Conservation (phyloP, 2,329 filamentous ascomycete species). For the Penicillium sp. region DNA sequence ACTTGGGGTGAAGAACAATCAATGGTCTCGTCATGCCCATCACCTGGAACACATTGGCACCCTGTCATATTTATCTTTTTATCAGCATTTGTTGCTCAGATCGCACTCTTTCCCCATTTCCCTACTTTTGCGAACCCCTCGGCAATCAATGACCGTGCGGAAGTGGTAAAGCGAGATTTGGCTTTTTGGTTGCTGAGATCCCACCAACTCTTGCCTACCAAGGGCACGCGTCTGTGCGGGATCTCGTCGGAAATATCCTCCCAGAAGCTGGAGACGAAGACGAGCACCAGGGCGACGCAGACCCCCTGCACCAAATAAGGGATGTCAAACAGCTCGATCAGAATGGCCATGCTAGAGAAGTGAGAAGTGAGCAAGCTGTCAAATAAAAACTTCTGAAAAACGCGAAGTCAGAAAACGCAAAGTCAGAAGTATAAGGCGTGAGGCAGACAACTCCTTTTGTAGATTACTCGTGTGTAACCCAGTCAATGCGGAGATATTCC, state of each 20-base stretch:
- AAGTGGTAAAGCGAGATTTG: constrained; percentile 23
- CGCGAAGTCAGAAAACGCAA: background rate
- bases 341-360: constrained; percentile 20
- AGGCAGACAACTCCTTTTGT: background rate
- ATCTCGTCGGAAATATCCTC: constrained; percentile 26
- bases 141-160: constrained; percentile 22
- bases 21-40: constrained; percentile 22
- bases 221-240: constrained; percentile 25
- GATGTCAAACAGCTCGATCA: constrained; percentile 21
- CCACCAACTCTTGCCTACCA: constrained; percentile 29
- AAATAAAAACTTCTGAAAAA: background rate
- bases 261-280: constrained; percentile 24
- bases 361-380: no score
- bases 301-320: constrained; percentile 22
- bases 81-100: background rate
- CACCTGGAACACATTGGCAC: constrained; percentile 25
- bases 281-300: constrained; percentile 16
- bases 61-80: constrained; percentile 12
- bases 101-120: background rate
- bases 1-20: constrained; percentile 30
- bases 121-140: constrained; percentile 30
- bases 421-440: background rate
- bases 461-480: constrained; percentile 1
- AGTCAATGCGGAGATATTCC: background rate
- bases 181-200: constrained; percentile 32